Conservation (phyloP, 148 eudicot genomes). For the Vaccinium darrowii region DNA sequence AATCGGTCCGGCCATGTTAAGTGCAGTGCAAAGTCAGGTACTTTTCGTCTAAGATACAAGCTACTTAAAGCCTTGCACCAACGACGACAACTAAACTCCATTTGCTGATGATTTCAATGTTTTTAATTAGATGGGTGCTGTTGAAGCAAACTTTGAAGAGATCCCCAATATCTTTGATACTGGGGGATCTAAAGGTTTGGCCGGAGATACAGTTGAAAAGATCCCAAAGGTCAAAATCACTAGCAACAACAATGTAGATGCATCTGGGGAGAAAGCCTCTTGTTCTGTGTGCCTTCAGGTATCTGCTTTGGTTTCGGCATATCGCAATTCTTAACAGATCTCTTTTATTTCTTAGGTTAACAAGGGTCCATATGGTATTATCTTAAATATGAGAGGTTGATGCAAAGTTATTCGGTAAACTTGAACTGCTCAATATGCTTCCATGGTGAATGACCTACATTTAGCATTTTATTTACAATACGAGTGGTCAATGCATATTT, state of each 20-base stretch:
- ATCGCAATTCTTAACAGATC: background rate
- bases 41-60: background rate
- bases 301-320: background rate
- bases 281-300: constrained; percentile 99
- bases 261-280: constrained; percentile 77
- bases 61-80: background rate
- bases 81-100: background rate
- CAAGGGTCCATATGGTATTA: background rate
- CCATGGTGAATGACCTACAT: background rate
- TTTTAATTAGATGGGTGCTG: constrained; percentile 85
- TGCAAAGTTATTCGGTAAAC: background rate
- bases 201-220: constrained; percentile 76
- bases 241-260: constrained; percentile 54
- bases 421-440: background rate
- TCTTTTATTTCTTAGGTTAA: background rate
- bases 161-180: constrained; percentile 74
- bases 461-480: no score
- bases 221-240: constrained; percentile 86
- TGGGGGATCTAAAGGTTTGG: constrained; percentile 74
- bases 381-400: background rate
- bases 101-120: constrained; percentile 18
- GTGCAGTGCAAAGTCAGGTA: constrained; percentile 99
- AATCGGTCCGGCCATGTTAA: constrained; percentile 96
- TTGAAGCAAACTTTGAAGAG: constrained; percentile 74
- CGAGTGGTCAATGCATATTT: no score